Evolutionary conservation across 106 monocot genomes (phyloP).

Genomic region (Dactylorhiza incarnata): DNA sequence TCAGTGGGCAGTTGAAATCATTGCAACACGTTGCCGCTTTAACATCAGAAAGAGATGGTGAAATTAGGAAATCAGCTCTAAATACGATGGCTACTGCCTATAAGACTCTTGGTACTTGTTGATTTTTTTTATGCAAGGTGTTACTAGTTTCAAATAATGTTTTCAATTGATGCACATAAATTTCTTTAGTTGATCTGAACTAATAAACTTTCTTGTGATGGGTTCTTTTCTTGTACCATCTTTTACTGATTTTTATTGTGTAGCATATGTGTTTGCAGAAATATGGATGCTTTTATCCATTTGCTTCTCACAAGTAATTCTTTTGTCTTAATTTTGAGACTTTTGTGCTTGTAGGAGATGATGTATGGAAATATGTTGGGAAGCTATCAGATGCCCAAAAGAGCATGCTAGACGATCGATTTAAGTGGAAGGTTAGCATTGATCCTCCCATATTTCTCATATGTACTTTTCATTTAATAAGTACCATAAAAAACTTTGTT

Average conservation of each 20-base stretch:
- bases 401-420: constrained; percentile 97
- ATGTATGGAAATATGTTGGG: constrained; percentile 96
- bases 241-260: neutral
- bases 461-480: neutral
- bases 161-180: neutral
- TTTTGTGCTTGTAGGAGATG: constrained; percentile 58
- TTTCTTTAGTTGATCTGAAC: neutral
- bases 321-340: neutral
- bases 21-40: constrained; percentile 85
- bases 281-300: neutral
- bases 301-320: neutral
- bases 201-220: neutral
- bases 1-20: constrained; percentile 80
- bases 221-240: neutral
- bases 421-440: constrained; percentile 91
- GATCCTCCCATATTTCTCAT: neutral
- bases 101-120: constrained; percentile 72
- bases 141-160: neutral
- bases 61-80: constrained; percentile 91
- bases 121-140: neutral
- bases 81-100: constrained; percentile 96
- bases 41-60: constrained; percentile 96
- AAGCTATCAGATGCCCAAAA: constrained; percentile 93
- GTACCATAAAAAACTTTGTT: neutral
- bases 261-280: neutral